phyloP scores from a whole-genome alignment of 208 protist genomes.

The Herpetomonas tarakana region DNA sequence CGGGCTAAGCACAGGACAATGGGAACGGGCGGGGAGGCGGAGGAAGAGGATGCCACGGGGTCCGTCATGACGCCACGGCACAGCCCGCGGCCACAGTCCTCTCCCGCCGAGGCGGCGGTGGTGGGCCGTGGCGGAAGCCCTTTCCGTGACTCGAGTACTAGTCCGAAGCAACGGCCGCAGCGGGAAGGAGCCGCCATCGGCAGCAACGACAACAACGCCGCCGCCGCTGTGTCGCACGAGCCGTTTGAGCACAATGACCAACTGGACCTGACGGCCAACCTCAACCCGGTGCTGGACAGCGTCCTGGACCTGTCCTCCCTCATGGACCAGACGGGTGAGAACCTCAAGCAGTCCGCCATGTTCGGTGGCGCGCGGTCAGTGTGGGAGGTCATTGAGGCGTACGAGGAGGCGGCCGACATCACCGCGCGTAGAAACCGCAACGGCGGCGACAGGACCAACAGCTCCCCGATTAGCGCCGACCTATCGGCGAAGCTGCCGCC shows the following conservation, averaged over 20 bases:
- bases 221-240: constrained; percentile 10
- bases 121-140: too few species aligned
- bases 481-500: constrained; percentile 14
- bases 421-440: neutral
- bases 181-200: neutral
- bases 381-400: constrained; percentile 57
- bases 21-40: neutral
- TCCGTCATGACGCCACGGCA: too few species aligned
- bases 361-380: constrained; percentile 44
- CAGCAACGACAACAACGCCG: neutral
- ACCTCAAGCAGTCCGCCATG: constrained; percentile 29
- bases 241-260: constrained; percentile 47
- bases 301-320: constrained; percentile 63
- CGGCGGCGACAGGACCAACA: neutral
- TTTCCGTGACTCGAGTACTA: too few species aligned
- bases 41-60: neutral
- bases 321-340: constrained; percentile 24
- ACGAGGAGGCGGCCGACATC: constrained; percentile 26
- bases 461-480: constrained; percentile 1
- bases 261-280: constrained; percentile 69
- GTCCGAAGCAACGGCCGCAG: too few species aligned
- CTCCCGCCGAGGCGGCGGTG: neutral
- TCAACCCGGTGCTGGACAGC: constrained; percentile 61
- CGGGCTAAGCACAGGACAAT: neutral
- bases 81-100: neutral